Percentiles rank a stretch among this genome's conserved stretches.
Conservation (phyloP, 1,284 basidiomycete genomes). For the Cryptococcus depauperatus region DNA sequence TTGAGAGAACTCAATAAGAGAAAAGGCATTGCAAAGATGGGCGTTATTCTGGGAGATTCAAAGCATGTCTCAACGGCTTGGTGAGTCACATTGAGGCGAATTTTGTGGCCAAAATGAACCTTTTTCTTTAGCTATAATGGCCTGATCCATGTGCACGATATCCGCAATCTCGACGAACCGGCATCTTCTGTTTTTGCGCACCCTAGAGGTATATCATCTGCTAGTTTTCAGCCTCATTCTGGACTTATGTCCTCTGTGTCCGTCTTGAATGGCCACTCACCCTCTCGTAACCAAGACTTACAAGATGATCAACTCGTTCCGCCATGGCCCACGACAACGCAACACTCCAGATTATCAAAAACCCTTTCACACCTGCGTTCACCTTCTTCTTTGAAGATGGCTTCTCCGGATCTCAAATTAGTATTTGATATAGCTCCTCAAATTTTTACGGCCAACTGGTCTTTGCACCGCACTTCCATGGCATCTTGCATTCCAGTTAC, state of each 20-base stretch:
- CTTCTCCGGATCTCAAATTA: background rate
- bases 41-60: conserved; percentile 26
- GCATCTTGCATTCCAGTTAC: conserved; percentile 11
- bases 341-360: background rate
- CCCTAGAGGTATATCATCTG: conserved; percentile 17
- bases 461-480: conserved; percentile 18
- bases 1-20: background rate
- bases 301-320: background rate
- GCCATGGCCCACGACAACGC: background rate
- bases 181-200: conserved; percentile 19
- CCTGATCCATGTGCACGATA: conserved; percentile 24
- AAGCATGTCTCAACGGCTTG: conserved; percentile 26
- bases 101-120: background rate
- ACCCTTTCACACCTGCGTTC: background rate
- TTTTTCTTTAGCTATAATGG: conserved; percentile 23
- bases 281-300: background rate
- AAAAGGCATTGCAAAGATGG: conserved; percentile 19
- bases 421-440: background rate
- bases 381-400: too few species aligned
- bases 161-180: conserved; percentile 17
- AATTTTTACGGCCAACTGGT: conserved; percentile 12
- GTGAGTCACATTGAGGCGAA: conserved; percentile 13
- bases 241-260: conserved; percentile 31
- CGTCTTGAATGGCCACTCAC: background rate
- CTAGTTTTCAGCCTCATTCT: conserved; percentile 29